These are phyloP conservation scores for Acer campestre DNA, from an alignment of 345 rosid species.

Conservation along the genomic window DNA sequence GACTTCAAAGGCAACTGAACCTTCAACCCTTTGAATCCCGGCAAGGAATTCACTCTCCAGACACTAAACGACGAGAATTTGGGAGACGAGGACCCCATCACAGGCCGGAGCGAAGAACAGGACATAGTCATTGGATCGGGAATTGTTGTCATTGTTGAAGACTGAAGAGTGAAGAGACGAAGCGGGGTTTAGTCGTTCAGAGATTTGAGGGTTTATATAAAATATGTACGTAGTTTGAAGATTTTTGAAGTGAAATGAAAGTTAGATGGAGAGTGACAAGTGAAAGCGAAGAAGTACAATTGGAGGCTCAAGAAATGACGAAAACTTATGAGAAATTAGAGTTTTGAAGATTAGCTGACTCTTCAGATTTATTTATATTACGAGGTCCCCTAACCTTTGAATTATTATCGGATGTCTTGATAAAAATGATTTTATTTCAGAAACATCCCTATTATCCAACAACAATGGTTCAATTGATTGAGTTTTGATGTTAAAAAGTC, in stretches of 20 bases:
- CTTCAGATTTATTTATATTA: background rate
- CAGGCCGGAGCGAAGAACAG: slow-evolving; percentile 34
- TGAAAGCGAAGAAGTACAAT: background rate
- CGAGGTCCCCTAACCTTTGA: too few species aligned
- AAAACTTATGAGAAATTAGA: background rate
- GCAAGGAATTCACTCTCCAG: slow-evolving; percentile 27
- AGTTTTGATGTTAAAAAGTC: too few species aligned
- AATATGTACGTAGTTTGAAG: background rate
- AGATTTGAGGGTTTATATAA: background rate
- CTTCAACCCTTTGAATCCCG: slow-evolving; percentile 53
- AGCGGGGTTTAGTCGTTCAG: background rate
- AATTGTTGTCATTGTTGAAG: slow-evolving; percentile 39
- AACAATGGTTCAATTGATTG: too few species aligned
- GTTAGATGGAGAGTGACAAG: slow-evolving; percentile 13
- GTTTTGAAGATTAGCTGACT: background rate
- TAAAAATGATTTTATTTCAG: too few species aligned
- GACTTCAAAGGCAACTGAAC: slow-evolving; percentile 32
- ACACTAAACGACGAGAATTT: slow-evolving; percentile 25
- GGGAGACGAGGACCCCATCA: slow-evolving; percentile 20
- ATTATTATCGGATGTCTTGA: too few species aligned
- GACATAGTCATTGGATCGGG: slow-evolving; percentile 24
- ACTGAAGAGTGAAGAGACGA: background rate
- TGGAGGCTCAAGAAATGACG: background rate
- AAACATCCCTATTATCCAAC: too few species aligned
- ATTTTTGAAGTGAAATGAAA: slow-evolving; percentile 10